Conservation (phyloP, 169 alveolate genomes). For the Nephromyces sp. region DNA sequence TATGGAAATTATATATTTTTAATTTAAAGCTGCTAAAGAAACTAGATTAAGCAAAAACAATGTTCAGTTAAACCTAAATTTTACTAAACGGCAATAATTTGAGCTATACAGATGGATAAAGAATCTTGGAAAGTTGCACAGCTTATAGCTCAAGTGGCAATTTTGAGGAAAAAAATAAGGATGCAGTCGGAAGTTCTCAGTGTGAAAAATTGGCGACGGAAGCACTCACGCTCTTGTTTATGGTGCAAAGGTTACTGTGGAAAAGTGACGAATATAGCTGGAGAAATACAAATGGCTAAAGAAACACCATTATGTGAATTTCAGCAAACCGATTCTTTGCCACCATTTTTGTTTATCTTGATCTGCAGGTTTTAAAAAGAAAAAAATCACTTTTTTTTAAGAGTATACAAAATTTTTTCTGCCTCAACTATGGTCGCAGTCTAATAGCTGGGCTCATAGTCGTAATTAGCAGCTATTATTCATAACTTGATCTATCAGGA, state of each 20-base stretch:
- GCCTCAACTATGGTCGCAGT: too few relatives aligned
- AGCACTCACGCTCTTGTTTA: constrained; percentile 48
- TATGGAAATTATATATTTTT: too few relatives aligned
- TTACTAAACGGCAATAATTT: too few relatives aligned
- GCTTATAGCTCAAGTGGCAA: constrained; percentile 50
- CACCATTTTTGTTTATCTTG: constrained; percentile 49
- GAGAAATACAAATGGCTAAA: constrained; percentile 26
- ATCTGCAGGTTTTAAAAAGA: constrained; percentile 57
- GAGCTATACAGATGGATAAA: constrained; percentile 49
- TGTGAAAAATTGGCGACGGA: constrained; percentile 52
- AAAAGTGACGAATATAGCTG: constrained; percentile 29
- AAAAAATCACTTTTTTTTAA: too few relatives aligned
- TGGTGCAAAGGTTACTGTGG: constrained; percentile 53
- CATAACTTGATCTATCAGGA: too few relatives aligned
- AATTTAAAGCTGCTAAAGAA: too few relatives aligned
- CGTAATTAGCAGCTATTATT: too few relatives aligned
- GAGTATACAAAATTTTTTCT: too few relatives aligned
- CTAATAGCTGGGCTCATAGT: too few relatives aligned
- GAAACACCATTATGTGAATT: constrained; percentile 46
- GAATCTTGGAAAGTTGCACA: constrained; percentile 57
- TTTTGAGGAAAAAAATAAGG: constrained; percentile 43
- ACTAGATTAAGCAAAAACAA: too few relatives aligned
- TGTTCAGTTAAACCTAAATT: too few relatives aligned
- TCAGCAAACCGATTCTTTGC: constrained; percentile 46
- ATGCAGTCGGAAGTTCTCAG: constrained; percentile 41